Evolutionary conservation across 495 filamentous ascomycete genomes (phyloP), one percentile per base, ranked within the genome.

Genomic region (Talaromyces adpressus): DNA sequence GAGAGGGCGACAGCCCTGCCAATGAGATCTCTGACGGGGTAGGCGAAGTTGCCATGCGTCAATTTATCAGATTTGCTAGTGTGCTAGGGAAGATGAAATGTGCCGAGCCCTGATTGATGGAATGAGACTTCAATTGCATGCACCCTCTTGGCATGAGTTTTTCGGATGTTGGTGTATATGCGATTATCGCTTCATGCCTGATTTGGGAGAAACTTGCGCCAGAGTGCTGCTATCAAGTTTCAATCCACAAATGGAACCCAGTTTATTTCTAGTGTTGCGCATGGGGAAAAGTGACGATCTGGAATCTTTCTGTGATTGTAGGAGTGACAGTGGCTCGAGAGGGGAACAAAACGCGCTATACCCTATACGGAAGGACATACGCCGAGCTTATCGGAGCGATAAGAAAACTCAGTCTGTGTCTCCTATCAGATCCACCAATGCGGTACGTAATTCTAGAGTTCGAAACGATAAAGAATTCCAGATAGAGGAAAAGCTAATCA

Each of bases 291-390:
- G n/a, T 2, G n/a, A 49, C 11, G 45, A 8, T 49, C 45, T 22
- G 45, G 18, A 49, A 22, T 49, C 45, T 49, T 18, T 49, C 8
- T 20, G 30, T 2, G 53, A 57, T 12, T 9, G 45, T 1, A n/a
- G 41, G 22, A 27, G 2, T 4, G 27, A 45, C 14, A 27, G 2
- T 4, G 27, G 29, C 14, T 41, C 6, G 25, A 49, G 59, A 47
- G 41, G 36, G 59, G 41, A 45, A 23, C 0, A 9, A 23, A 3
- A 25, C 12, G 14, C 64, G 51, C 70, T 65, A 66, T 62, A 18
- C 68, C 70, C 18, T 4, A 67, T 64, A 27, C 23, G 36, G 62
- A 25, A 64, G 23, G 62, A 64, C 23, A 32, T 52, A 25, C 62
- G 62, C 62, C 53, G 51, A 52, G 29, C 49, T 57, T 56, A 56